These are phyloP conservation scores for Camellia sinensis DNA, from an alignment of 148 eudicot genomes.

Conservation along the genomic window DNA sequence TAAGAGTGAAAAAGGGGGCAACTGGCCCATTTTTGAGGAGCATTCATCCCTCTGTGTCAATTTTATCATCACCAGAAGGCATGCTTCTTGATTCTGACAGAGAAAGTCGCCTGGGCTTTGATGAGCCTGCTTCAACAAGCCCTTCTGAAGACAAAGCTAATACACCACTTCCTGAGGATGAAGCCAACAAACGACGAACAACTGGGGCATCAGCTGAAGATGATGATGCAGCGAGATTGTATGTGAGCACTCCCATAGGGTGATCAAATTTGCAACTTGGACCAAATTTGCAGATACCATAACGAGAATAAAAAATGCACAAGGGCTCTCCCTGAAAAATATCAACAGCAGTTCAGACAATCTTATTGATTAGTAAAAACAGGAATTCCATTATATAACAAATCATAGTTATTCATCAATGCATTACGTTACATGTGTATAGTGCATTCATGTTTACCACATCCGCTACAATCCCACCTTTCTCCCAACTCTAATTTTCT, in stretches of 20 bases:
- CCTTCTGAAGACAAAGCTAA: conserved; percentile 46
- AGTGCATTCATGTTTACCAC: too few relatives aligned
- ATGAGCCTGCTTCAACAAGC: conserved; percentile 40
- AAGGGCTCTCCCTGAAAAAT: conserved; percentile 73
- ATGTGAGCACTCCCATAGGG: conserved; percentile 71
- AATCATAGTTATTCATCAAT: too few relatives aligned
- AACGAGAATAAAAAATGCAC: conserved; percentile 89
- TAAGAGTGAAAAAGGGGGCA: conserved; percentile 35
- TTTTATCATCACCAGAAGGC: conserved; percentile 53
- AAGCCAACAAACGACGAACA: conserved; percentile 58
- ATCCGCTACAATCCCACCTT: too few relatives aligned
- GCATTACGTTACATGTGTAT: too few relatives aligned
- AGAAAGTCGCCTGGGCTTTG: conserved; percentile 52
- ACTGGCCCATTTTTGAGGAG: conserved; percentile 21
- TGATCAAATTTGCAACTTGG: conserved; percentile 95
- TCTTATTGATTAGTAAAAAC: not conserved
- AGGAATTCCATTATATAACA: not conserved
- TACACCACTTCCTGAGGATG: conserved; percentile 54
- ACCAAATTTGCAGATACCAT: conserved; percentile 96
- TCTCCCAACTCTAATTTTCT: too few relatives aligned
- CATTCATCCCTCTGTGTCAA: conserved; percentile 51
- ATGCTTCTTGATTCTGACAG: conserved; percentile 65
- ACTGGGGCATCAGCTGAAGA: conserved; percentile 51
- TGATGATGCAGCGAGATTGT: conserved; percentile 51
- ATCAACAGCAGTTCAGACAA: conserved; percentile 3